Evolutionary conservation across 106 monocot species (phyloP).

Genomic region (Allium cepa): DNA sequence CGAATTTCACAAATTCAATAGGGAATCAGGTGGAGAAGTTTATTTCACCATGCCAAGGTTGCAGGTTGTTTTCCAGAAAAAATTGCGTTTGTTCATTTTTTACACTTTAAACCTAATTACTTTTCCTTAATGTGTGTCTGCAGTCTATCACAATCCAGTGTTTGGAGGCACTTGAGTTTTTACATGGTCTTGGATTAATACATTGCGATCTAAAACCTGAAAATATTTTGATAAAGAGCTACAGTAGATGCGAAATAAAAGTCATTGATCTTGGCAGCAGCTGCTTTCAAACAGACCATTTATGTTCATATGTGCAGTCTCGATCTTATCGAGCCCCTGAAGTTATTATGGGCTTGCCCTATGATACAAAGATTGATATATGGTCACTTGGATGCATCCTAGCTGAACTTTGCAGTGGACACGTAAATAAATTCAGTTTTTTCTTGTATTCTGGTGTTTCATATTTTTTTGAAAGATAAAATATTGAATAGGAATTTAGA

Average conservation of each 20-base stretch:
- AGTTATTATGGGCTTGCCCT: conserved; percentile 87
- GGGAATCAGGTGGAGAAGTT: conserved; percentile 99
- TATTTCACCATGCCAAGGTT: conserved; percentile 99
- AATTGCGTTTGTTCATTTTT: neutral
- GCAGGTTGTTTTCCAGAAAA: conserved; percentile 43
- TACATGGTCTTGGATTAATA: conserved; percentile 93
- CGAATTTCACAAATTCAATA: conserved; percentile 99
- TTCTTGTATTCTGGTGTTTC: neutral
- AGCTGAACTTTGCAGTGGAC: conserved; percentile 97
- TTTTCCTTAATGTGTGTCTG: conserved; percentile 9
- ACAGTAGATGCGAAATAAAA: conserved; percentile 97
- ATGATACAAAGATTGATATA: conserved; percentile 97
- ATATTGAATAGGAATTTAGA: neutral
- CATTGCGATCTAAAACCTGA: conserved; percentile 99
- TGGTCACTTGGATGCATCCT: conserved; percentile 99
- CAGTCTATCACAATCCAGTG: conserved; percentile 98
- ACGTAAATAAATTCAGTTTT: conserved; percentile 29
- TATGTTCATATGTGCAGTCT: conserved; percentile 98
- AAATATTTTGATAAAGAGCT: conserved; percentile 98
- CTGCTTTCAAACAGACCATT: conserved; percentile 98
- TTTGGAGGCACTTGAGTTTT: conserved; percentile 89
- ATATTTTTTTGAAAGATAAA: neutral
- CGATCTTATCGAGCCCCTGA: conserved; percentile 98
- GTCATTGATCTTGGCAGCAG: conserved; percentile 99
- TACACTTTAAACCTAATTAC: neutral